Conservation (phyloP, 345 rosid species). For the Geranium brycei region DNA sequence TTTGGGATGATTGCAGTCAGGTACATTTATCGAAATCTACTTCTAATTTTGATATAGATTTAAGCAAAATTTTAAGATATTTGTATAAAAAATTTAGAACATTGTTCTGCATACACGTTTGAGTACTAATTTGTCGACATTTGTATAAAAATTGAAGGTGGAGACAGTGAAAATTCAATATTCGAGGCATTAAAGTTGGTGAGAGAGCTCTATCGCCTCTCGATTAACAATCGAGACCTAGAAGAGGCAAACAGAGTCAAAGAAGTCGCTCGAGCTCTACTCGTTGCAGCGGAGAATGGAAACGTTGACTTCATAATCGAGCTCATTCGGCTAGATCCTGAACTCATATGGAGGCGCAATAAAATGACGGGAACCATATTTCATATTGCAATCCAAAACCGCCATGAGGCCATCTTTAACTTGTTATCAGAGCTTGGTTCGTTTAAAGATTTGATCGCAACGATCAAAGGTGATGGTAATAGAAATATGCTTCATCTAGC, state of each 20-base stretch:
- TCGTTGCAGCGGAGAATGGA: slow-evolving; percentile 28
- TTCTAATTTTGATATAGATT: too few species aligned
- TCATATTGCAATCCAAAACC: slow-evolving; percentile 8
- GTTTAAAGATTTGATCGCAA: slow-evolving; percentile 1
- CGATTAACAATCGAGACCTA: slow-evolving; percentile 10
- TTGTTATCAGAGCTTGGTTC: slow-evolving; percentile 6
- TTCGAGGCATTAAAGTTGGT: neutral
- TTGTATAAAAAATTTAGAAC: too few species aligned
- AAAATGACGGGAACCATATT: slow-evolving; percentile 19
- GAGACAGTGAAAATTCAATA: neutral
- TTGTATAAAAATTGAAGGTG: neutral
- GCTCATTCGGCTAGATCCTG: slow-evolving; percentile 18
- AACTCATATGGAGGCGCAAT: slow-evolving; percentile 23
- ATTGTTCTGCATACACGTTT: too few species aligned
- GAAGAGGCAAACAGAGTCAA: slow-evolving; percentile 10
- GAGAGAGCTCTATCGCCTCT: neutral
- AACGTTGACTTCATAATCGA: slow-evolving; percentile 21
- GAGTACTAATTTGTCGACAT: too few species aligned
- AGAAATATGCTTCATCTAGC: slow-evolving; percentile 18
- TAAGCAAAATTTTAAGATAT: too few species aligned
- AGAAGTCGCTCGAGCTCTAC: slow-evolving; percentile 17
- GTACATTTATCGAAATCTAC: too few species aligned
- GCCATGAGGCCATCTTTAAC: slow-evolving; percentile 11
- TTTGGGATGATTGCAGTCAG: too few species aligned
- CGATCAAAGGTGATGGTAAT: neutral